Evolutionary conservation across 2,329 filamentous ascomycete species (phyloP).

Genomic region (Penicillium digitatum): DNA sequence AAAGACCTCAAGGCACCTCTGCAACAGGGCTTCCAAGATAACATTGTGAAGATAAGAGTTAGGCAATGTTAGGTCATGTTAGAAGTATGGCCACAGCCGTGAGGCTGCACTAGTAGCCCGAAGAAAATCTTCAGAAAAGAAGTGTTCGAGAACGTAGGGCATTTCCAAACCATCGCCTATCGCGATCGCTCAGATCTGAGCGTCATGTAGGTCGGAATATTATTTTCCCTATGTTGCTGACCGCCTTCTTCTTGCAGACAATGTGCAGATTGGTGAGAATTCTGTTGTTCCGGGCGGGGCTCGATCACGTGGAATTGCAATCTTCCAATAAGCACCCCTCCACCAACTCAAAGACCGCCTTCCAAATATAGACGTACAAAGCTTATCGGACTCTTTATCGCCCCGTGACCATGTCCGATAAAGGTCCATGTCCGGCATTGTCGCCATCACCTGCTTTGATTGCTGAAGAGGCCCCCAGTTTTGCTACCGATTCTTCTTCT

Average conservation of each 20-base stretch:
- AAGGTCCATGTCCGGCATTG: background rate
- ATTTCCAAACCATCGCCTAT: slow-evolving; percentile 23
- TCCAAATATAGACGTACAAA: background rate
- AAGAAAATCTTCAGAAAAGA: background rate
- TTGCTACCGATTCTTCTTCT: background rate
- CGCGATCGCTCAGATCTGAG: slow-evolving; percentile 16
- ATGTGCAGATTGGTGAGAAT: background rate
- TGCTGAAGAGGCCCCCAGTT: background rate
- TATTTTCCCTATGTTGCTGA: background rate
- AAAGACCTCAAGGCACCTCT: slow-evolving; percentile 29
- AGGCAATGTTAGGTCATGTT: slow-evolving; percentile 21
- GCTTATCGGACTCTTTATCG: background rate
- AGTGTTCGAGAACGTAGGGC: background rate
- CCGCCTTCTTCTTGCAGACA: slow-evolving; percentile 10
- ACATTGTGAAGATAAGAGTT: slow-evolving; percentile 13
- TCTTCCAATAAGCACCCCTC: background rate
- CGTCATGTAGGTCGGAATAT: slow-evolving; percentile 22
- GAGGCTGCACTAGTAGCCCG: slow-evolving; percentile 5
- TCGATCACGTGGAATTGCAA: background rate
- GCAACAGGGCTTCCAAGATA: slow-evolving; percentile 29
- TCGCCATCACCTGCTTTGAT: background rate
- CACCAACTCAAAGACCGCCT: background rate
- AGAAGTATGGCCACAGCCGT: slow-evolving; percentile 15
- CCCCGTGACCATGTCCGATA: background rate
- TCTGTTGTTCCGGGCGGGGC: background rate